Percentiles rank a stretch among this genome's conserved stretches.
Evolutionary conservation across 805 yeast species (phyloP).

Genomic region (Saccharomycopsis javanensis): DNA sequence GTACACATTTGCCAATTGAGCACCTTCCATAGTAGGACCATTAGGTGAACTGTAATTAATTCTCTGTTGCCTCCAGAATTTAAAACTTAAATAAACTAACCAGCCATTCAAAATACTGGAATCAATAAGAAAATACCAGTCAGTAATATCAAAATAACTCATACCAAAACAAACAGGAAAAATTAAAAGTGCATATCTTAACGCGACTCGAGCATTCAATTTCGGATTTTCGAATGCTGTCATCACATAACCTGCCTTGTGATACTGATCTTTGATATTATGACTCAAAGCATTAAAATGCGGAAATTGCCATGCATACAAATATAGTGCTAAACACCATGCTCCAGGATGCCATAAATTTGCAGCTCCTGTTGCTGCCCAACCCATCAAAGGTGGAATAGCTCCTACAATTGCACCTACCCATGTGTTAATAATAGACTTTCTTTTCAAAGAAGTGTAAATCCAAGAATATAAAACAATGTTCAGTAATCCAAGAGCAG

Average conservation of each 20-base stretch:
- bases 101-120: conserved; percentile 77
- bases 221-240: conserved; percentile 88
- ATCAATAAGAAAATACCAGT: conserved; percentile 70
- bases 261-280: conserved; percentile 78
- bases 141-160: conserved; percentile 71
- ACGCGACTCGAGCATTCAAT: conserved; percentile 85
- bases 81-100: conserved; percentile 69
- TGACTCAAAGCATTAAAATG: conserved; percentile 91
- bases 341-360: conserved; percentile 73
- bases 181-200: conserved; percentile 85
- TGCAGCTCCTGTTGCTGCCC: conserved; percentile 66
- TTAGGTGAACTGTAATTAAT: conserved; percentile 39
- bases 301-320: conserved; percentile 98
- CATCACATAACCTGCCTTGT: conserved; percentile 95
- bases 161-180: conserved; percentile 86
- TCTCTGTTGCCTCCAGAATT: conserved; percentile 80
- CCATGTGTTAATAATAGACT: conserved; percentile 87
- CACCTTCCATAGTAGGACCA: conserved; percentile 28
- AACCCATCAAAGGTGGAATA: conserved; percentile 97
- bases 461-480: conserved; percentile 80
- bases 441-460: conserved; percentile 83
- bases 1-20: conserved; percentile 49
- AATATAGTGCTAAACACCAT: conserved; percentile 82
- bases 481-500: conserved; percentile 69
- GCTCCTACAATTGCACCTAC: conserved; percentile 99